A percentile compares a stretch with the other conserved stretches of the same genome.
phyloP scores from a whole-genome alignment of 305 asterid genomes.

The Coffea humblotiana region DNA sequence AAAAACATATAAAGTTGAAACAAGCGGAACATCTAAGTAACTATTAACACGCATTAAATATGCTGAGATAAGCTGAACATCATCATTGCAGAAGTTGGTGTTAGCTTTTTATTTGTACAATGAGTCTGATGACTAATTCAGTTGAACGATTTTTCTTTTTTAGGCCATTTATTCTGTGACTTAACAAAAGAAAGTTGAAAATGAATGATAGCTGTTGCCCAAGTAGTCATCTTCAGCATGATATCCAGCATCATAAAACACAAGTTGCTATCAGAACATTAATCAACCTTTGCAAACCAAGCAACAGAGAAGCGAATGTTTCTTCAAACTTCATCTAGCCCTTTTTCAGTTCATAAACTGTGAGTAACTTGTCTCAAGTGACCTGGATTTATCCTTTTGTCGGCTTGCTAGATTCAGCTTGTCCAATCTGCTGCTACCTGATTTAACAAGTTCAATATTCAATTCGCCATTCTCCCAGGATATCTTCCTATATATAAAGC shows the following conservation, averaged over 20 bases:
- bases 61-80: slow-evolving; percentile 4
- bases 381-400: too few species aligned
- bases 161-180: background rate
- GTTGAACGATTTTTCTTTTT: background rate
- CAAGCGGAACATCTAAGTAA: background rate
- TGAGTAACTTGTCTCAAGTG: too few species aligned
- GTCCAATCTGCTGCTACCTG: too few species aligned
- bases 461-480: too few species aligned
- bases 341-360: too few species aligned
- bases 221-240: background rate
- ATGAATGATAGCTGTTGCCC: background rate
- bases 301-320: background rate
- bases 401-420: too few species aligned
- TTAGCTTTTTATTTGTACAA: background rate
- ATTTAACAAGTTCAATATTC: too few species aligned
- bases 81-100: background rate
- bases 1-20: background rate
- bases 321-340: too few species aligned
- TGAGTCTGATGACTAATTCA: background rate
- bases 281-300: background rate
- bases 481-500: too few species aligned
- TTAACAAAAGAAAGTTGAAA: too few species aligned
- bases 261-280: background rate
- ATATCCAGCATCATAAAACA: background rate
- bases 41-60: background rate